phyloP scores from a whole-genome alignment of 1,284 basidiomycete genomes.

The Microbotryomycetes sp. region DNA sequence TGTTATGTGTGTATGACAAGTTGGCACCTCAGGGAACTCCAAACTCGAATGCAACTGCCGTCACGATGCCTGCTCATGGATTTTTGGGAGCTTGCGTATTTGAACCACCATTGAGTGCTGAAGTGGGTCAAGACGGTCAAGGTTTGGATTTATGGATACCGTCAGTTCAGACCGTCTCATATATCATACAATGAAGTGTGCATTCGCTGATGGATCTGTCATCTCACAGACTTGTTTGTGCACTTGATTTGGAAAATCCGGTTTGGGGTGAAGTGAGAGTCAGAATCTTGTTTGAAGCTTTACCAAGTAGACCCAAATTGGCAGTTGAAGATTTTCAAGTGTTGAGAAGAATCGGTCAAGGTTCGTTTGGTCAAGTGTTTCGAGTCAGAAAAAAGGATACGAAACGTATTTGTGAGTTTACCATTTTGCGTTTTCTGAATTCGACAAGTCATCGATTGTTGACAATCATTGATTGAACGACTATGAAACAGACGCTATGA shows the following conservation, averaged over 20 bases:
- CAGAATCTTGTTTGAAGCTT: conserved; percentile 21
- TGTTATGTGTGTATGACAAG: conserved; percentile 45
- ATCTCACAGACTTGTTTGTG: conserved; percentile 14
- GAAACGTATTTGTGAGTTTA: conserved; percentile 39
- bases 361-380: conserved; percentile 46
- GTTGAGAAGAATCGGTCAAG: conserved; percentile 44
- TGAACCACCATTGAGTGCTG: conserved; percentile 35
- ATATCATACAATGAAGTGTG: background rate
- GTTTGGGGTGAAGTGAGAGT: conserved; percentile 27
- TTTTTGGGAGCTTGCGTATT: conserved; percentile 43
- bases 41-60: too few species aligned
- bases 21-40: conserved; percentile 12
- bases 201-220: background rate
- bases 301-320: conserved; percentile 39
- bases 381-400: conserved; percentile 46
- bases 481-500: conserved; percentile 45
- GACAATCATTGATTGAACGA: background rate
- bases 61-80: conserved; percentile 37
- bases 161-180: conserved; percentile 22
- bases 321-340: conserved; percentile 44
- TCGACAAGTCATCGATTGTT: background rate
- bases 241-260: conserved; percentile 13
- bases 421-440: background rate
- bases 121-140: conserved; percentile 36
- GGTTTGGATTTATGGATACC: conserved; percentile 43